Conservation (phyloP, 768 basidiomycete genomes). For the Rhodotorula babjevae region DNA sequence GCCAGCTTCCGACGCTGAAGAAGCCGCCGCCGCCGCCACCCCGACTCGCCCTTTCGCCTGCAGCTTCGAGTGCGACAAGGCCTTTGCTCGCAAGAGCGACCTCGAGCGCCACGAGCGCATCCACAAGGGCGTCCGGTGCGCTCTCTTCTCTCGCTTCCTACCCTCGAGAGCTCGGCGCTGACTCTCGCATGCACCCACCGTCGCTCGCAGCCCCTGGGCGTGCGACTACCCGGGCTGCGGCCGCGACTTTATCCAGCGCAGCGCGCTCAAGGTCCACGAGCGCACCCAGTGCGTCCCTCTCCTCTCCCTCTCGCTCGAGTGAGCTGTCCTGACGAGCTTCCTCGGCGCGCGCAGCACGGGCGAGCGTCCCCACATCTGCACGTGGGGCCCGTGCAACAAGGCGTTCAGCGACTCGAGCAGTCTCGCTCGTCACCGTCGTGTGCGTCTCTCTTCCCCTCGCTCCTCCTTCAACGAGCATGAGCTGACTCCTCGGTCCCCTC, state of each 20-base stretch:
- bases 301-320: too few species aligned
- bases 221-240: constrained; percentile 40
- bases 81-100: constrained; percentile 49
- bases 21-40: neutral
- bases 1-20: neutral
- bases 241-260: constrained; percentile 58
- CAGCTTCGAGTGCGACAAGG: constrained; percentile 45
- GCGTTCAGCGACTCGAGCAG: constrained; percentile 88
- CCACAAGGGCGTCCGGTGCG: constrained; percentile 51
- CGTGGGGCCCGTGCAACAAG: constrained; percentile 65
- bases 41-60: constrained; percentile 44
- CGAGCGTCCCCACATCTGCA: constrained; percentile 85
- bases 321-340: neutral
- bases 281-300: constrained; percentile 63
- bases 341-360: constrained; percentile 55
- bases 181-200: constrained; percentile 6
- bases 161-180: constrained; percentile 41
- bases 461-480: too few species aligned
- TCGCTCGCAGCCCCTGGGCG: constrained; percentile 46
- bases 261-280: constrained; percentile 79
- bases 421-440: constrained; percentile 82
- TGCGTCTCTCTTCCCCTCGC: constrained; percentile 43
- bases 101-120: constrained; percentile 50
- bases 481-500: too few species aligned
- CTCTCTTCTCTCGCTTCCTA: constrained; percentile 27